These are phyloP conservation scores for Paramecium pentaurelia DNA, from an alignment of 73 alveolate genomes.

Conservation along the genomic window DNA sequence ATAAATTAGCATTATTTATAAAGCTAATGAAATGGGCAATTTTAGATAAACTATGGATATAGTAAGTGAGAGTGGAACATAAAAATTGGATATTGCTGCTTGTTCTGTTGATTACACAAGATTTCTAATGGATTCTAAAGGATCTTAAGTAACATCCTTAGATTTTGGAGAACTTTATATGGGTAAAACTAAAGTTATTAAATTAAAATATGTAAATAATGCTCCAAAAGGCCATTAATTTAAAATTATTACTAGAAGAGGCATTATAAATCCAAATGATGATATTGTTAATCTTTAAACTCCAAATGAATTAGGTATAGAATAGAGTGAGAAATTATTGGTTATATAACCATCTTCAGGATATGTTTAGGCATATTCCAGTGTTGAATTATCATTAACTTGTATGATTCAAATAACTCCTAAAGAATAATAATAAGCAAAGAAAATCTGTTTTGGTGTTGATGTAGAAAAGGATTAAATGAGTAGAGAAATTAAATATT, in stretches of 20 bases:
- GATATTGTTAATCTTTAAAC: conserved; percentile 80
- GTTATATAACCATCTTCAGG: conserved; percentile 93
- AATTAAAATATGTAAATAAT: conserved; percentile 90
- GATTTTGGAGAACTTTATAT: conserved; percentile 95
- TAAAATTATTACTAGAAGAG: conserved; percentile 83
- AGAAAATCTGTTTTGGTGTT: not conserved
- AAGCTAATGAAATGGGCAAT: conserved; percentile 69
- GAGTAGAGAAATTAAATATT: conserved; percentile 71
- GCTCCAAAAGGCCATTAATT: conserved; percentile 91
- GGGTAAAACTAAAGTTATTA: conserved; percentile 89
- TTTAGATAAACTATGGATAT: conserved; percentile 76
- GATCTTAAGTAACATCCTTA: conserved; percentile 85
- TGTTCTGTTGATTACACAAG: conserved; percentile 89
- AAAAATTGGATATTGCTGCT: conserved; percentile 95
- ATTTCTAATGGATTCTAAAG: conserved; percentile 73
- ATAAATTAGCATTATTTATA: conserved; percentile 70
- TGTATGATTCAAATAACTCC: conserved; percentile 68
- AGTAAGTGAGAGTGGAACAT: conserved; percentile 76
- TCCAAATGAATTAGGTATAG: conserved; percentile 94
- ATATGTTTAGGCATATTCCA: conserved; percentile 85
- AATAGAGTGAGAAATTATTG: conserved; percentile 91
- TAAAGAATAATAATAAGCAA: conserved; percentile 49
- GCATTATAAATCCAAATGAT: conserved; percentile 76
- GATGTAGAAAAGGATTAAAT: conserved; percentile 66
- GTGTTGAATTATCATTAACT: conserved; percentile 82